Base-by-base conservation (phyloP, 2,329 filamentous ascomycete genomes). In the Chaetomium olivaceum region DNA sequence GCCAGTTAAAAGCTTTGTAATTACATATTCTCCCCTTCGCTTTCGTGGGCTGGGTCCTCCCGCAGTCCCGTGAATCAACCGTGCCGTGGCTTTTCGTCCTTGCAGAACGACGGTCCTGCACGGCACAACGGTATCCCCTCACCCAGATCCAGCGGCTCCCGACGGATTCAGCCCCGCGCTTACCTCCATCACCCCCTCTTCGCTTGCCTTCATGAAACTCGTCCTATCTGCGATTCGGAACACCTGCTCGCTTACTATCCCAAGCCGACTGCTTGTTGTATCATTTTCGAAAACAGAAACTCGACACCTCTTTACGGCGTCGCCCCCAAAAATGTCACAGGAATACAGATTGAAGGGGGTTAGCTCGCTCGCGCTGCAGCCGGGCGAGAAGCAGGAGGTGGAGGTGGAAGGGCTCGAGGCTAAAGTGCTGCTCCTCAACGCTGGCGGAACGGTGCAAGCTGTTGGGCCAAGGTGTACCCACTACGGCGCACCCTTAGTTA, bases 381-480 rank as follows among this genome's bases (percentile, higher is more conserved):
- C 89, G 33, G 89, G 92, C 23, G 89, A 95, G 71, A 98, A 97
- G 82, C 85, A 90, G 69, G 93, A 98, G 77, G 91, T 87, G 16
- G 93, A 97, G 73, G 90, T 99, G 4, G 94, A 98, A 73, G 95
- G 94, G 23, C 83, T 99, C 52, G 89, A 94, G 46, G 92, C 87
- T 68, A 98, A 97, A 78, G 89, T 99, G 2, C 82, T 99, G 5
- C 84, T 99, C 4, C 83, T 95, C 69, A 96, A 96, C 75, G 83
- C 89, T 12, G 88, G 87, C 62, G 90, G 89, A 71, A 86, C 90
- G 71, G 81, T 94, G 19, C 89, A 93, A 75, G 95, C 93, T 33
- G 78, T 96, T 43, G 93, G 91, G 43, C 82, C 92, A 48, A 95
- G 90, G 71, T 99, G 95, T 77, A 91, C 88, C 11, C 94, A 98